Conservation (phyloP, 352 stramenopile species). For the Phytophthora pisi region DNA sequence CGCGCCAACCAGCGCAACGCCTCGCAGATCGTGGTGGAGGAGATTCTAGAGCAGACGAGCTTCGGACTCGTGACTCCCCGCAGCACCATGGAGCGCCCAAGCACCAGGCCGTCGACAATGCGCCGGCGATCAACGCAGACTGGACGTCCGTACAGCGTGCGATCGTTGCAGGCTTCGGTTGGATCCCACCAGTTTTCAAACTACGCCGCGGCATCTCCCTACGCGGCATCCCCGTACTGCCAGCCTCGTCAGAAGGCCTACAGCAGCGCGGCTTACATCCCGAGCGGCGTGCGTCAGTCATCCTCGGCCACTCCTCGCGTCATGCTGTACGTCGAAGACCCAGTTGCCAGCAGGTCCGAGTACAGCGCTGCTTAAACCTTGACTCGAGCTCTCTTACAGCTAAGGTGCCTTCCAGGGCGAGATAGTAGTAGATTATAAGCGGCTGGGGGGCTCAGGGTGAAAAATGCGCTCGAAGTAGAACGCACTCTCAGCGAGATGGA, state of each 20-base stretch:
- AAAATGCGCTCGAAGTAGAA: conserved; percentile 21
- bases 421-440: conserved; percentile 28
- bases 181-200: conserved; percentile 24
- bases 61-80: conserved; percentile 29
- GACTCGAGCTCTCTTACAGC: neutral
- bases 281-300: conserved; percentile 20
- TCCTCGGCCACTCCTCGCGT: conserved; percentile 32
- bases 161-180: conserved; percentile 16
- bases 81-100: conserved; percentile 17
- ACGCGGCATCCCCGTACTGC: conserved; percentile 24
- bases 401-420: conserved; percentile 7
- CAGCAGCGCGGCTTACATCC: conserved; percentile 24
- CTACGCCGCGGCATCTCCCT: conserved; percentile 11
- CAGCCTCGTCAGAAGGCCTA: conserved; percentile 35
- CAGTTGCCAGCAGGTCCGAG: conserved; percentile 14
- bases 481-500: neutral
- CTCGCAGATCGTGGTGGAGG: conserved; percentile 47
- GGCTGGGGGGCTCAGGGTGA: neutral
- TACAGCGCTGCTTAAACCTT: conserved; percentile 23
- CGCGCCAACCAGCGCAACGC: conserved; percentile 47
- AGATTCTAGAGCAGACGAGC: conserved; percentile 38
- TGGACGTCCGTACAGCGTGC: conserved; percentile 21
- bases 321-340: conserved; percentile 39
- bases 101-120: conserved; percentile 23
- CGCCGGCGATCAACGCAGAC: conserved; percentile 36